Conservation (phyloP, 2,329 filamentous ascomycete species). For the Clonostachys byssicola region DNA sequence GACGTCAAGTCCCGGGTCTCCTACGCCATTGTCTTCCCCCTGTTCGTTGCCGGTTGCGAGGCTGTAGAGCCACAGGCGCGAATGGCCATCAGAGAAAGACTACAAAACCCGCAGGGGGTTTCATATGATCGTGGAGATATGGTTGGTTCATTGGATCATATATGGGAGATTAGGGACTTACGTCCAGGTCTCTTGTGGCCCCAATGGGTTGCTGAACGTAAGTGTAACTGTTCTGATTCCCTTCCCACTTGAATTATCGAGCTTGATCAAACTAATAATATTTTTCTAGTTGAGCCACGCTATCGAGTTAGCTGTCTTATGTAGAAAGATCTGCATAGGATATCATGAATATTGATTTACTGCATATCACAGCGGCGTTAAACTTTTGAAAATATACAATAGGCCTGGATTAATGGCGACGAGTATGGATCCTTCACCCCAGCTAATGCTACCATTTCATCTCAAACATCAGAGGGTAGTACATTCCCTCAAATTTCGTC, state of each 20-base stretch:
- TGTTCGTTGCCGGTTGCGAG: slow-evolving; percentile 9
- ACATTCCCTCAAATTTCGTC: neutral
- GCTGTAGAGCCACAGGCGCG: slow-evolving; percentile 6
- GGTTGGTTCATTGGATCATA: slow-evolving; percentile 5
- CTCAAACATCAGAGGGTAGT: no score
- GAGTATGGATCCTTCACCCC: no score
- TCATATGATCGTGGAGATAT: slow-evolving; percentile 6
- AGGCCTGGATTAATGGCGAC: no score
- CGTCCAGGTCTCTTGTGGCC: slow-evolving; percentile 7
- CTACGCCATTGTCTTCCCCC: slow-evolving; percentile 6
- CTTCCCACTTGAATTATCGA: neutral
- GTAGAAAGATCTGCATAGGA: neutral
- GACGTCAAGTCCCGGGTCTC: slow-evolving; percentile 4
- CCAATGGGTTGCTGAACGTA: slow-evolving; percentile 6
- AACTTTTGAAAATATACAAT: no score
- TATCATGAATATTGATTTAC: no score
- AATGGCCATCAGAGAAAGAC: slow-evolving; percentile 2
- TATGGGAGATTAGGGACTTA: slow-evolving; percentile 8
- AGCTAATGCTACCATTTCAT: no score
- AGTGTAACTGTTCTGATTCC: neutral
- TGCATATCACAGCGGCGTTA: no score
- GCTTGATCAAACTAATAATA: no score
- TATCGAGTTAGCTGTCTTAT: slow-evolving; percentile 7
- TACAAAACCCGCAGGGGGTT: slow-evolving; percentile 4
- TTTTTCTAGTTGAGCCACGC: slow-evolving; percentile 1